Base-by-base conservation (phyloP, 306 rosid species). In the cucumber (Cucumis sativus) region DNA sequence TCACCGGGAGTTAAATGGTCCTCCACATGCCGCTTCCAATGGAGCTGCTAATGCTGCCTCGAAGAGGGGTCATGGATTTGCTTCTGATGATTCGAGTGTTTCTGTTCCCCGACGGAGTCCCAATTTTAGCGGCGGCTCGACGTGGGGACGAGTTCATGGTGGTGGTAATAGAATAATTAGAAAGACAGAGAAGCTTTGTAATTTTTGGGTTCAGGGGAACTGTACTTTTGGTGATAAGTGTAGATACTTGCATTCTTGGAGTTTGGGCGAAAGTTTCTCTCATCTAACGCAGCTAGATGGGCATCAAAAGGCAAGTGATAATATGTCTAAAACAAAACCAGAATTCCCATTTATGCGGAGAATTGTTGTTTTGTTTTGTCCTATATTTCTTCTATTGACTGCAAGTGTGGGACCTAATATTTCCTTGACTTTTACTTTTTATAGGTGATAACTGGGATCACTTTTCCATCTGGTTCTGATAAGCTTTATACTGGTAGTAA, bases 401-500 rank as follows among this genome's bases (percentile, higher is more conserved):
- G 59, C 66, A 17, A 70, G 35, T 58, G 40, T 79, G 21, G 15
- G 56, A 14, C 12, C 67, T 66, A 51, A 23, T 56, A 7, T 83
- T 59, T 20, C 61, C 25, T 79, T 51, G 61, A 23, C 75, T 40
- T 70, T 8, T 78, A 58, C 69, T 6, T 67, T 17, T 45, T 17
- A 59, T 79, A 96, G 99, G 92, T 87, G 86, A 89, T 96, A 33
- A 90, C 80, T 77, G 99, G 92, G 72, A 96, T 96, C 61, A 90
- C 98, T 33, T 68, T 92, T 82, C 98, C 99, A 28, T 80, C 97
- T 82, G 99, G 96, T 35, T 96, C 97, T 8, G 91, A 92, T 85
- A 92, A 86, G 89, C 99, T 96, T 16, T 96, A 96, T 73, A 92
- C 97, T 2, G 99, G 99, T 76, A 87, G 99, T 63, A 86, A 89